Conservation (phyloP, 2,329 filamentous ascomycete genomes). For the Xylariales sp. region DNA sequence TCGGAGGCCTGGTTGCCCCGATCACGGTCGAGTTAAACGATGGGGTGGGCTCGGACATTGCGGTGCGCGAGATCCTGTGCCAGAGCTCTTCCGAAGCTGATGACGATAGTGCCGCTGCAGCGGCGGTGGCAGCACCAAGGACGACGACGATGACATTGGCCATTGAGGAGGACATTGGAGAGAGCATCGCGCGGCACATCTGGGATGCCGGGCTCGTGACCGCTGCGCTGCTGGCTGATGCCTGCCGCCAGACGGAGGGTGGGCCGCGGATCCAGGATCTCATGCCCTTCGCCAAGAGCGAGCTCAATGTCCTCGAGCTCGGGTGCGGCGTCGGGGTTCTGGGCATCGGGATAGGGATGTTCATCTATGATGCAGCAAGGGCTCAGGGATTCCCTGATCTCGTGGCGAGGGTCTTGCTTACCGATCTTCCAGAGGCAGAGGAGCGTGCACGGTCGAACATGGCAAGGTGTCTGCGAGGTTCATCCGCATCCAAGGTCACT, state of each 20-base stretch:
- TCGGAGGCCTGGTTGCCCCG: conserved; percentile 21
- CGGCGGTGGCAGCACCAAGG: no score
- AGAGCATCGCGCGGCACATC: conserved; percentile 56
- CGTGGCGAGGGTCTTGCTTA: conserved; percentile 39
- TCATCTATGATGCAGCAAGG: conserved; percentile 19
- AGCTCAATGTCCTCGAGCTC: conserved; percentile 47
- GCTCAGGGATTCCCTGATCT: conserved; percentile 10
- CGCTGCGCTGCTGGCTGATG: conserved; percentile 29
- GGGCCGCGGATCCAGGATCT: conserved; percentile 7
- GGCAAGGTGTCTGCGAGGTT: conserved; percentile 1
- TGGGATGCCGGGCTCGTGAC: conserved; percentile 54
- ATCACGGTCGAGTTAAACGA: conserved; percentile 15
- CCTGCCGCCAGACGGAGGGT: conserved; percentile 8
- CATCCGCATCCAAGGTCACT: not conserved
- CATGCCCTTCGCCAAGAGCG: conserved; percentile 14
- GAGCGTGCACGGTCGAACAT: conserved; percentile 46
- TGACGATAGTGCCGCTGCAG: no score
- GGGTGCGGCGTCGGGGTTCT: conserved; percentile 54
- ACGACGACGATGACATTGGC: conserved; percentile 28
- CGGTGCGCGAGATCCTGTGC: conserved; percentile 15
- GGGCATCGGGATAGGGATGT: conserved; percentile 42
- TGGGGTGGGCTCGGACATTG: conserved; percentile 15
- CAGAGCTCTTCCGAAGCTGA: not conserved
- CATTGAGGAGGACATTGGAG: conserved; percentile 53
- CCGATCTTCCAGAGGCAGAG: conserved; percentile 52